Evolutionary conservation across 106 monocot genomes (phyloP).

Genomic region (Agapanthus africanus): DNA sequence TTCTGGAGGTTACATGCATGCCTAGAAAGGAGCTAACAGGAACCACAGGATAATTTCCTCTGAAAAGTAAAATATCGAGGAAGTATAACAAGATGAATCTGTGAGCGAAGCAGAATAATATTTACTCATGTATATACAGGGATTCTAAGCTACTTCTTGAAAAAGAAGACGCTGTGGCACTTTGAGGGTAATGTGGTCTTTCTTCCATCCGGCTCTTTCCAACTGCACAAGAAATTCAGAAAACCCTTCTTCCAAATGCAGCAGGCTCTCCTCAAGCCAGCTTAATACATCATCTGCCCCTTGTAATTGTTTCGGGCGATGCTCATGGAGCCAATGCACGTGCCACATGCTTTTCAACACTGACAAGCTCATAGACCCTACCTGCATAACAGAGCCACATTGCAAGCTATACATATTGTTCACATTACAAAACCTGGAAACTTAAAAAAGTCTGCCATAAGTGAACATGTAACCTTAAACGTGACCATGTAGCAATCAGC

Average conservation of each 20-base stretch:
- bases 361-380: conserved; percentile 30
- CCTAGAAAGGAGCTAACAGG: no score
- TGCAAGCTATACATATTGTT: no score
- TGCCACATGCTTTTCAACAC: conserved; percentile 90
- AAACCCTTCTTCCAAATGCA: conserved; percentile 47
- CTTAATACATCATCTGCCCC: conserved; percentile 5
- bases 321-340: conserved; percentile 58
- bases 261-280: conserved; percentile 49
- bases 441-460: not conserved
- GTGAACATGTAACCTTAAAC: conserved; percentile 22
- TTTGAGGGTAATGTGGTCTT: conserved; percentile 31
- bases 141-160: conserved; percentile 20
- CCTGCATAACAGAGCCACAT: conserved; percentile 19
- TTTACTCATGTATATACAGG: no score
- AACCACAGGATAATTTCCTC: no score
- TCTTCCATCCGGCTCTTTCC: conserved; percentile 72
- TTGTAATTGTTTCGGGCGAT: conserved; percentile 15
- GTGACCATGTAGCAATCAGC: conserved; percentile 32
- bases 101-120: no score
- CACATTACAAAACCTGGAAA: not conserved
- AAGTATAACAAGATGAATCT: no score
- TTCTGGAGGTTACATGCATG: no score
- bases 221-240: conserved; percentile 48
- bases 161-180: conserved; percentile 31
- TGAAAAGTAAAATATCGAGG: no score